Base-by-base conservation (phyloP, 148 eudicot species). In the Fagopyrum homotropicum region DNA sequence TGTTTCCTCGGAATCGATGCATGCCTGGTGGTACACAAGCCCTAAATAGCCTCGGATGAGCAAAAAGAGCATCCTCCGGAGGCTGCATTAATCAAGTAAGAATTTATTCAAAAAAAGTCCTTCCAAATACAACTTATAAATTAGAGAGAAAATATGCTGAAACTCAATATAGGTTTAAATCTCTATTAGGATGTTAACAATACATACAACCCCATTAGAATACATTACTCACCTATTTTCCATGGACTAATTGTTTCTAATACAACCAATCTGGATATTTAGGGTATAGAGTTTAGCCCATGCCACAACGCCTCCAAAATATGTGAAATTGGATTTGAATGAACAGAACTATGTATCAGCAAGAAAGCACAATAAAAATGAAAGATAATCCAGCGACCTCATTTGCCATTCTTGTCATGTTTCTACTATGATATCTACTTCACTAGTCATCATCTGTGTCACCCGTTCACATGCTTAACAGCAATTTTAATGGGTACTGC, bases 1-100 rank as follows among this genome's bases (percentile, higher is more conserved):
- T 88, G 81, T 92, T 95, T 63, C 96, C 97, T 80, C 98, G 83
- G 78, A 95, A 95, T 9, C 97, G 82, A 79, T 95, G 98, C 96
- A 95, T 95, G 52, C 97, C 98, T 40, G 98, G 98, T 73, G 98
- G 97, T 7, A 95, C 98, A 78, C 98, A 95, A 30, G 98, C 97
- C 80, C 98, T 88, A 72, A 90, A 95, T 71, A 95, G 89, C 88
- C 98, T 87, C 45, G 98, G 97, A 74, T 95, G 96, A 69, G 93
- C 93, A 78, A 95, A 95, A 47, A 95, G 93, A 76, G 98, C 97
- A 84, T 95, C 98, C 81, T 95, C 96, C 10, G 98, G 98, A 73
- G 98, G 97, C 98, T 95, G 96, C 78, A 77, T 45, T 75, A 73
- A 75, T 44, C 5, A 40, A 51, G 9, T 9, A 10, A 4, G 4